These are phyloP conservation scores for Diddensiella caesifluorescens DNA, from an alignment of 805 yeast genomes.

Conservation along the genomic window DNA sequence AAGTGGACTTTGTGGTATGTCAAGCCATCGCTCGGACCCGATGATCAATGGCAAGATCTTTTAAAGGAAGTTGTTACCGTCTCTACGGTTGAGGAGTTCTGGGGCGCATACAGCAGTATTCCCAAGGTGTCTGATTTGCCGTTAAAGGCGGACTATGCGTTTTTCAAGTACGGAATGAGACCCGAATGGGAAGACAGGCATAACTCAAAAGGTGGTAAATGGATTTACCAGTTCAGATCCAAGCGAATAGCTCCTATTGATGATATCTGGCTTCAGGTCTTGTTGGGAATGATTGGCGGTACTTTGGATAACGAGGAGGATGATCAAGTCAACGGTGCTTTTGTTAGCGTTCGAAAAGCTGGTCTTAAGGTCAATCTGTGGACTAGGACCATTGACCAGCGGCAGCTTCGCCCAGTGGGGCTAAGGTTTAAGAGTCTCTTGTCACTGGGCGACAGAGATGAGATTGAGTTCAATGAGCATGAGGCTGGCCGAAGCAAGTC, in stretches of 20 bases:
- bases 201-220: slow-evolving; percentile 89
- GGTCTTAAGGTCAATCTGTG: slow-evolving; percentile 84
- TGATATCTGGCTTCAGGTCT: slow-evolving; percentile 70
- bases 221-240: slow-evolving; percentile 56
- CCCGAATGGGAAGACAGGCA: slow-evolving; percentile 98
- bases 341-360: slow-evolving; percentile 78
- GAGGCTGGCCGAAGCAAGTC: slow-evolving; percentile 34
- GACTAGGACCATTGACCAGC: slow-evolving; percentile 75
- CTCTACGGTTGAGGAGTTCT: slow-evolving; percentile 94
- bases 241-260: slow-evolving; percentile 48
- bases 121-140: slow-evolving; percentile 92
- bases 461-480: slow-evolving; percentile 75
- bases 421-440: slow-evolving; percentile 81
- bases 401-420: slow-evolving; percentile 66
- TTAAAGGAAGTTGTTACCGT: slow-evolving; percentile 90
- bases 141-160: slow-evolving; percentile 85
- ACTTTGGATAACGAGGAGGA: slow-evolving; percentile 83
- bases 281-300: slow-evolving; percentile 90
- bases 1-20: slow-evolving; percentile 98
- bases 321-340: slow-evolving; percentile 90
- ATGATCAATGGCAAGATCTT: slow-evolving; percentile 87
- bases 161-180: slow-evolving; percentile 87
- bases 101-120: slow-evolving; percentile 94
- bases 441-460: slow-evolving; percentile 65
- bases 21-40: slow-evolving; percentile 71